These are phyloP conservation scores for Pythium scleroteichum DNA, from an alignment of 352 stramenopile species.

Conservation along the genomic window DNA sequence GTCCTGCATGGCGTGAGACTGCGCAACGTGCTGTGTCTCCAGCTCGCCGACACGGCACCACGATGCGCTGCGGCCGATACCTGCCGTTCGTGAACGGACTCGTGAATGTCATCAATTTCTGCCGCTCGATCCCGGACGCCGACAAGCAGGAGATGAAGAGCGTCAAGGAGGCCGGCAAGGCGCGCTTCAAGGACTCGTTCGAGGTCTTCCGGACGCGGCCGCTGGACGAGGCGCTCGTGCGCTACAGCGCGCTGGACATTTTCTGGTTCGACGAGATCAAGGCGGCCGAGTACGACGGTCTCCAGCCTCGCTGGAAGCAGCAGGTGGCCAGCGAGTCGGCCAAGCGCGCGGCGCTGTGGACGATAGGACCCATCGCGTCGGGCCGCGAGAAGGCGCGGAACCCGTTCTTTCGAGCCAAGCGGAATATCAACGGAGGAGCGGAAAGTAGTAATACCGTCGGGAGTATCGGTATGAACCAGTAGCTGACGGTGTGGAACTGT, in stretches of 20 bases:
- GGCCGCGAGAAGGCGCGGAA: no score
- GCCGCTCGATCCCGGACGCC: background rate
- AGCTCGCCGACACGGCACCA: background rate
- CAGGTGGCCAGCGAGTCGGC: background rate
- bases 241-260: constrained; percentile 1
- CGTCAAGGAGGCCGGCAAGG: background rate
- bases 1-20: background rate
- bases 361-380: no score
- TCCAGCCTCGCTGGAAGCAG: background rate
- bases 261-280: background rate
- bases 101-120: no score
- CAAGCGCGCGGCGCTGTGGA: no score
- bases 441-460: no score
- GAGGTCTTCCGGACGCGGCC: background rate
- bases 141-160: background rate
- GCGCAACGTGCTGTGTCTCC: background rate
- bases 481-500: no score
- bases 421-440: no score
- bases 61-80: no score
- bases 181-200: background rate
- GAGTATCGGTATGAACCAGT: no score
- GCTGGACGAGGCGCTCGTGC: background rate
- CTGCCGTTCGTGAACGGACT: no score
- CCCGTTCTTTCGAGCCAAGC: no score
- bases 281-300: background rate